phyloP scores from a whole-genome alignment of 495 filamentous ascomycete genomes.

The Penicillium coffeae region DNA sequence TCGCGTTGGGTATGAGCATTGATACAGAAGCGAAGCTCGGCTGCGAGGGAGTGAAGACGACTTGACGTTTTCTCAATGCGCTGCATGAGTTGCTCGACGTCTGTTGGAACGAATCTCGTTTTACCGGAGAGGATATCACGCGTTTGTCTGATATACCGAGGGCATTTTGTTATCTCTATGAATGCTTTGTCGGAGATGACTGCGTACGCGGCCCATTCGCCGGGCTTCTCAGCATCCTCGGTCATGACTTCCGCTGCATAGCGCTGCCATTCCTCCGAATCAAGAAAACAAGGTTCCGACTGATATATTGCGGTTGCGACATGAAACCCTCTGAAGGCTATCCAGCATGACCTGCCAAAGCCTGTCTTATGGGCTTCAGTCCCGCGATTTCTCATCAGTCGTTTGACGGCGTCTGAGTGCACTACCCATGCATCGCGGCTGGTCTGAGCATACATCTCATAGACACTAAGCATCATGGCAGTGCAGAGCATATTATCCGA shows the following conservation, averaged over 20 bases:
- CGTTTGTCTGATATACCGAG: conserved; percentile 27
- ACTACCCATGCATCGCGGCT: conserved; percentile 27
- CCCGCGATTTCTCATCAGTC: conserved; percentile 28
- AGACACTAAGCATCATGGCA: conserved; percentile 34
- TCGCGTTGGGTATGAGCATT: conserved; percentile 21
- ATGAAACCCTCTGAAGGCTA: conserved; percentile 32
- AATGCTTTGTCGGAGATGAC: conserved; percentile 22
- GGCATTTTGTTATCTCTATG: conserved; percentile 31
- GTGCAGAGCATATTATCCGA: conserved; percentile 32
- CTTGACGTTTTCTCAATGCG: conserved; percentile 20
- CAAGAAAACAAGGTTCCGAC: conserved; percentile 30
- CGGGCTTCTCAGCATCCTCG: conserved; percentile 25
- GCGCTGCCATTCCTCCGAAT: conserved; percentile 26
- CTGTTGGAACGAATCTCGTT: neutral
- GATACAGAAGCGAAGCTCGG: conserved; percentile 22
- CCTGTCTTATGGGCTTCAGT: conserved; percentile 17
- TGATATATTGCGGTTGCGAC: conserved; percentile 27
- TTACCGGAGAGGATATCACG: conserved; percentile 14
- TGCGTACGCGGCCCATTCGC: conserved; percentile 22
- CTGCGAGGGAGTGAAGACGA: conserved; percentile 6
- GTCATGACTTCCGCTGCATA: conserved; percentile 16
- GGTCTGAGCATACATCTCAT: conserved; percentile 36
- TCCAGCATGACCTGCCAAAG: conserved; percentile 26
- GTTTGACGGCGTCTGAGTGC: conserved; percentile 28
- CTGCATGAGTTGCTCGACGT: conserved; percentile 7